Conservation (phyloP, 129 eudicot species). For the Glebionis coronaria region DNA sequence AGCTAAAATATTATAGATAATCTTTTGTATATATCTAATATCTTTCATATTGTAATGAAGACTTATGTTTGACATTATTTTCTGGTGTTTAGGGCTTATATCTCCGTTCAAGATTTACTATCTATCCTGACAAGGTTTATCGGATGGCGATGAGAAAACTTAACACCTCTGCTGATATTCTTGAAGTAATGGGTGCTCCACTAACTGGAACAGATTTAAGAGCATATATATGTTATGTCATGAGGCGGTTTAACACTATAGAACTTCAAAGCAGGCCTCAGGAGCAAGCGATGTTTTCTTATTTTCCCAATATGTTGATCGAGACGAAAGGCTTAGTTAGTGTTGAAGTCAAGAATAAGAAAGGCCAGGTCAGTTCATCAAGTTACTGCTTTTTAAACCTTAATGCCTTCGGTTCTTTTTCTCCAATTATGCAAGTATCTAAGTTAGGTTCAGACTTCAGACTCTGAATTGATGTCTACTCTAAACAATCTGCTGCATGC, state of each 20-base stretch:
- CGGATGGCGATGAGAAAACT: conserved; percentile 94
- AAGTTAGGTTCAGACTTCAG: neutral
- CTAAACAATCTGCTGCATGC: neutral
- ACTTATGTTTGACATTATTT: conserved; percentile 15
- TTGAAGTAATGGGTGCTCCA: conserved; percentile 98
- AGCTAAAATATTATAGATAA: neutral
- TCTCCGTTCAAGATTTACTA: conserved; percentile 69
- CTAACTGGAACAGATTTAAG: conserved; percentile 87
- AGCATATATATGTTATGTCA: conserved; percentile 98
- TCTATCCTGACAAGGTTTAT: conserved; percentile 91
- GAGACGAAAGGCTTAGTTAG: conserved; percentile 92
- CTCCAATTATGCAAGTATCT: neutral
- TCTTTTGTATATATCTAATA: neutral
- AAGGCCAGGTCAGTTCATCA: conserved; percentile 65
- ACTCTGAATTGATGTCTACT: neutral
- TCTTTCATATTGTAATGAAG: neutral
- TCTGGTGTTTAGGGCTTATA: conserved; percentile 65
- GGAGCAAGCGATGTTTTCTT: conserved; percentile 87
- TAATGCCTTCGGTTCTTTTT: neutral
- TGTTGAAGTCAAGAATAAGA: conserved; percentile 87
- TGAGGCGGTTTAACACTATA: conserved; percentile 84
- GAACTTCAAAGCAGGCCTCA: conserved; percentile 61
- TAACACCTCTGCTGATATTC: conserved; percentile 90
- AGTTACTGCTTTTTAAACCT: neutral
- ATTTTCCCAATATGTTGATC: conserved; percentile 90